Conservation (phyloP, 139 green algal species). For the Pycnococcus provasolii region DNA sequence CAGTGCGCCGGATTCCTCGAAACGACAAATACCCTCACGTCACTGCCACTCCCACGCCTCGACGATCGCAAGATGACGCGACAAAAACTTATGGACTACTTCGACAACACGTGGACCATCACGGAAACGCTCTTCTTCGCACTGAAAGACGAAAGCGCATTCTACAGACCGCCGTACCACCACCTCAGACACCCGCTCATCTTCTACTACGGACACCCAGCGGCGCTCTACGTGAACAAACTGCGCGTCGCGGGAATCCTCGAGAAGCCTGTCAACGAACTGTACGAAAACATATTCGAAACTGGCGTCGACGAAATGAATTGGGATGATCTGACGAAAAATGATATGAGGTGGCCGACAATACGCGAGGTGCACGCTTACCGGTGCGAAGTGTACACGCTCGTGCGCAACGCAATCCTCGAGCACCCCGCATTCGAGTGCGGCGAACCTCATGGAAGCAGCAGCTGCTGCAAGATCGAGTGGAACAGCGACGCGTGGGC, state of each 20-base stretch:
- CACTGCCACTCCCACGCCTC: constrained; percentile 19
- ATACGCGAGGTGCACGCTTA: constrained; percentile 39
- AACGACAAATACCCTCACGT: not conserved
- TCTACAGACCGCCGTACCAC: constrained; percentile 60
- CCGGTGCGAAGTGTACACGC: constrained; percentile 28
- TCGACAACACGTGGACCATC: constrained; percentile 61
- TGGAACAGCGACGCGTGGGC: constrained; percentile 39
- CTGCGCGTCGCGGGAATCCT: constrained; percentile 62
- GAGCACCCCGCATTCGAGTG: constrained; percentile 26
- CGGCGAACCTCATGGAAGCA: not conserved
- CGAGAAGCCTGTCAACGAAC: constrained; percentile 41
- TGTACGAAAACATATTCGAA: constrained; percentile 50
- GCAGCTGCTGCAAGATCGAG: not conserved
- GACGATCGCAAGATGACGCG: constrained; percentile 28
- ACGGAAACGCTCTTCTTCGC: constrained; percentile 52
- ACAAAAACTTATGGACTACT: constrained; percentile 58
- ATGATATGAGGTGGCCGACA: constrained; percentile 56
- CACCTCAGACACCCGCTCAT: constrained; percentile 72
- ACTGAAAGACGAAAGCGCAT: constrained; percentile 50
- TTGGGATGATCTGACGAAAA: constrained; percentile 65
- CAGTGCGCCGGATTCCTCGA: not conserved
- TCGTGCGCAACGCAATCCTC: constrained; percentile 27
- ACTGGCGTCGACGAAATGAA: constrained; percentile 72
- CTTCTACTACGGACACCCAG: constrained; percentile 70
- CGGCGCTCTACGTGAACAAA: constrained; percentile 70